phyloP scores from a whole-genome alignment of 495 filamentous ascomycete species.

The Aspergillus hancockii region DNA sequence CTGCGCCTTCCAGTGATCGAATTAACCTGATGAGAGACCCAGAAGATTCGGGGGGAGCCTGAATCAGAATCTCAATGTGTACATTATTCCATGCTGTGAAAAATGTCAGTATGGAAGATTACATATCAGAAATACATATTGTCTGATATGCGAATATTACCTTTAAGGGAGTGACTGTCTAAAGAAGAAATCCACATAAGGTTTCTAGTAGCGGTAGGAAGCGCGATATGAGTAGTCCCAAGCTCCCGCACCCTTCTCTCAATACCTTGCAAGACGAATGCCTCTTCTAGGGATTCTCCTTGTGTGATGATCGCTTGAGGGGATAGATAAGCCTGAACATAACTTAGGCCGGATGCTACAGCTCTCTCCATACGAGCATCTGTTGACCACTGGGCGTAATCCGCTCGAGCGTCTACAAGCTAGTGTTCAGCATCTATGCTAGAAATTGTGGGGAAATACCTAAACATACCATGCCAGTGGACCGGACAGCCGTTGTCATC shows the following conservation, averaged over 20 bases:
- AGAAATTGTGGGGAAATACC: background rate
- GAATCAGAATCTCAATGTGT: slow-evolving; percentile 74
- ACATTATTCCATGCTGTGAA: slow-evolving; percentile 70
- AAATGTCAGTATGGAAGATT: background rate
- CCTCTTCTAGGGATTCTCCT: slow-evolving; percentile 42
- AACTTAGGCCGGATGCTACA: slow-evolving; percentile 39
- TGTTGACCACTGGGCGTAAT: slow-evolving; percentile 48
- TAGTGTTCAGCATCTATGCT: background rate
- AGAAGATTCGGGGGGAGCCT: slow-evolving; percentile 65
- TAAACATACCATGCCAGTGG: slow-evolving; percentile 52
- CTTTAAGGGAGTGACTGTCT: slow-evolving; percentile 67
- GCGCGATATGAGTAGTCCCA: slow-evolving; percentile 59
- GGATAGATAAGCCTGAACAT: slow-evolving; percentile 47
- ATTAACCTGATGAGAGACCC: slow-evolving; percentile 74
- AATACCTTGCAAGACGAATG: slow-evolving; percentile 56
- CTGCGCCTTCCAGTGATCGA: slow-evolving; percentile 68
- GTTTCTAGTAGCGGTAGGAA: slow-evolving; percentile 62
- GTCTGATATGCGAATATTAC: slow-evolving; percentile 39
- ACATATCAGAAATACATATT: background rate
- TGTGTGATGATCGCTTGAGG: slow-evolving; percentile 55
- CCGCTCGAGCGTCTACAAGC: slow-evolving; percentile 48
- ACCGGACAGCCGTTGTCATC: slow-evolving; percentile 47
- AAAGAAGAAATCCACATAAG: slow-evolving; percentile 76
- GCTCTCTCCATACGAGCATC: slow-evolving; percentile 53
- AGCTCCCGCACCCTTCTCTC: slow-evolving; percentile 42